Evolutionary conservation across 2,329 filamentous ascomycete genomes (phyloP), one percentile per base, ranked within the genome.

Genomic region (Penicillium palitans): DNA sequence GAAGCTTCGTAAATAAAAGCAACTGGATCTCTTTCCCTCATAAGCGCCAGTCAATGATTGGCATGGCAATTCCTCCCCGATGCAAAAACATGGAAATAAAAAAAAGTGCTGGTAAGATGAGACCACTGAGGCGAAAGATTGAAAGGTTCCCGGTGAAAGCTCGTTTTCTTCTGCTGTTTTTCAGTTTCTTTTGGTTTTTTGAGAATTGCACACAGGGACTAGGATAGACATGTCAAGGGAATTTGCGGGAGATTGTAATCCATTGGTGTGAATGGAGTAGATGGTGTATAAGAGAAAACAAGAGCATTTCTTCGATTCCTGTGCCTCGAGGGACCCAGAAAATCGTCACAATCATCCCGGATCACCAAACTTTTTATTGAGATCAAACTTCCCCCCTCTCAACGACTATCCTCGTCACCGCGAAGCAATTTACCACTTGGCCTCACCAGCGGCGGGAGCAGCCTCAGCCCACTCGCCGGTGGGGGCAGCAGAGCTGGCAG

Each of bases 1-100:
- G 75, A 72, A 70, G 65, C 61, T 66, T 66, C 66, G 67, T 75
- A 66, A 69, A 71, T 68, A 69, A 78, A 75, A 75, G 76, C 79
- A 71, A 70, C 74, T 74, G 74, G 91, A 89, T 96, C 92, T 98
- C 93, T 98, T 98, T 98, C 93, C 93, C 92, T 97, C 93, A 90
- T 97, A 84, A 97, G 92, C 89, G 87, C 88, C 82, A 79, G 83
- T 83, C 85, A 86, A 82, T 83, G 79, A 82, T 74, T 74, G 72
- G 75, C 74, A 70, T 73, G 64, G 67, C 69, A 68, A 74, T 74
- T 69, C 71, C 71, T 70, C 72, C 71, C 67, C 65, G 68, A 68
- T 70, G 68, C 62, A 66, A 66, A 64, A 64, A 66, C 62, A 65
- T 62, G 59, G 63, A 68, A 67, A 64, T 67, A 64, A 68, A 59